Evolutionary conservation across 129 eudicot genomes (phyloP).

Genomic region (Flaveria trinervia): DNA sequence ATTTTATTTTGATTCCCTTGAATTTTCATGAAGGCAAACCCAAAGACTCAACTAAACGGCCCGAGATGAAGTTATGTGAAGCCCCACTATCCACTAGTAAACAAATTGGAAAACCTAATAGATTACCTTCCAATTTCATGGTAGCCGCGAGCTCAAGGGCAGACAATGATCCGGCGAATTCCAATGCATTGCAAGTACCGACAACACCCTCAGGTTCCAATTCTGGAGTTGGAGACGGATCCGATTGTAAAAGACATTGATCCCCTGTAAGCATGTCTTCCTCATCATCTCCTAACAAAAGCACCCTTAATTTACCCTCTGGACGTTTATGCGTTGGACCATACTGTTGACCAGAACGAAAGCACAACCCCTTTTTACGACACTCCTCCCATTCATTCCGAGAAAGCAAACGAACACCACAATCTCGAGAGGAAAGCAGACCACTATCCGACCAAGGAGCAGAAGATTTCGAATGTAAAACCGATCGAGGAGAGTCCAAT

Average conservation of each 20-base stretch:
- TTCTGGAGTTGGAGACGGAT: not conserved
- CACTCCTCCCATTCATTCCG: not conserved
- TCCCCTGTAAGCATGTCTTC: not conserved
- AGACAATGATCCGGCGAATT: not conserved
- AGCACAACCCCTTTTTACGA: not conserved
- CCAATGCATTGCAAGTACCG: not conserved
- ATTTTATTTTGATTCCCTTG: not conserved
- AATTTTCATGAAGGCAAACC: not conserved
- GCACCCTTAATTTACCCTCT: not conserved
- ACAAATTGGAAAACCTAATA: not conserved
- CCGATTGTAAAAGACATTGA: not conserved
- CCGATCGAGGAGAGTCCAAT: not conserved
- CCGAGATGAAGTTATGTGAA: not conserved
- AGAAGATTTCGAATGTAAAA: not conserved
- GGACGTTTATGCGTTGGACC: not conserved
- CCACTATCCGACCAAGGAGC: not conserved
- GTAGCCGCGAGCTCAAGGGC: not conserved
- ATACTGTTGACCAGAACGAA: not conserved
- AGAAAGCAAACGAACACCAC: not conserved
- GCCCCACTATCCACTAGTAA: not conserved
- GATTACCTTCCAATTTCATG: not conserved
- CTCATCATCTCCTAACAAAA: not conserved
- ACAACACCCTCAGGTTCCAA: not conserved
- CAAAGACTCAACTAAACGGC: not conserved
- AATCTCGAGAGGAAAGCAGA: not conserved